A percentile compares a stretch with the other conserved stretches of the same genome.
Conservation (phyloP, 148 eudicot genomes). For the Cornus suecica region DNA sequence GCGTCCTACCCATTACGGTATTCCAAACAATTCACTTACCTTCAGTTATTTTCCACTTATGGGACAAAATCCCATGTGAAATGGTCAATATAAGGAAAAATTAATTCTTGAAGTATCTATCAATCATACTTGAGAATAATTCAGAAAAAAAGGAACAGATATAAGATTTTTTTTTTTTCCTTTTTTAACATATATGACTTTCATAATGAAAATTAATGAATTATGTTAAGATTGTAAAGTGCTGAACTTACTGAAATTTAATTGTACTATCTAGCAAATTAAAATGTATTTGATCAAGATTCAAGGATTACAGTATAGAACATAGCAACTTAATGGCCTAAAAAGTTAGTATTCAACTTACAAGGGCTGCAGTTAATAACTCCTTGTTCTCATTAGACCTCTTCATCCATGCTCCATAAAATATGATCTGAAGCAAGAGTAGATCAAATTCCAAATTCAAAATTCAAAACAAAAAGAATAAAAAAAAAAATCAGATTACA, state of each 20-base stretch:
- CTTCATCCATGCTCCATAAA: conserved; percentile 54
- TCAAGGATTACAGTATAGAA: too few relatives aligned
- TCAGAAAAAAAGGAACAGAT: too few relatives aligned
- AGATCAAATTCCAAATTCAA: neutral
- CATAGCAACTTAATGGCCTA: neutral
- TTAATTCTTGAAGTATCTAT: too few relatives aligned
- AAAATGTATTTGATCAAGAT: too few relatives aligned
- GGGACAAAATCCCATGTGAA: too few relatives aligned
- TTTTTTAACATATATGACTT: too few relatives aligned
- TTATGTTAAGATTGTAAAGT: neutral
- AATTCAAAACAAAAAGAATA: neutral
- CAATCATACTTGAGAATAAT: too few relatives aligned
- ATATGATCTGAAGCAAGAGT: conserved; percentile 28
- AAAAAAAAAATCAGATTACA: neutral
- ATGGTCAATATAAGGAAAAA: too few relatives aligned
- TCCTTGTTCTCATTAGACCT: conserved; percentile 33
- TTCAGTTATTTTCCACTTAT: too few relatives aligned
- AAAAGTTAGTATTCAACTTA: conserved; percentile 15
- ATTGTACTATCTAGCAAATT: neutral
- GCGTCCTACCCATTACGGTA: too few relatives aligned
- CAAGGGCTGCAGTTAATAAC: conserved; percentile 24
- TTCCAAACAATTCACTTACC: too few relatives aligned
- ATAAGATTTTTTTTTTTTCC: too few relatives aligned
- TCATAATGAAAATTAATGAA: neutral
- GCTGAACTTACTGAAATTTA: neutral